phyloP scores from a whole-genome alignment of 306 rosid species.

The Cicer judaicum region DNA sequence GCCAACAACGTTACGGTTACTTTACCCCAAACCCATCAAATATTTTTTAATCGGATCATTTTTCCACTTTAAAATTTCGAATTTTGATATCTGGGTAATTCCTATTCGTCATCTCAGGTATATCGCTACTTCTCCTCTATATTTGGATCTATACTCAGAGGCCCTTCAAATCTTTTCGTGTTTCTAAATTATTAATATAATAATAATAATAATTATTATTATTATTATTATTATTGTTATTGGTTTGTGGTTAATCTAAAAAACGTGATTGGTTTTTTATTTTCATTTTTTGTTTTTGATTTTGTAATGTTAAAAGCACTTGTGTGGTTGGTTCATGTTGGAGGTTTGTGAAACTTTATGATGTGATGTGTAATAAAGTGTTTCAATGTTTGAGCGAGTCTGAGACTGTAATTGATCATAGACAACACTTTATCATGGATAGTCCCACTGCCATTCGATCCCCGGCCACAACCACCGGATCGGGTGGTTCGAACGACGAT shows the following conservation, averaged over 20 bases:
- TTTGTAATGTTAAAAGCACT: neutral
- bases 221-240: neutral
- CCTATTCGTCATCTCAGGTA: slow-evolving; percentile 47
- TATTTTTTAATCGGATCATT: slow-evolving; percentile 32
- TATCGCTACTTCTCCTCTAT: slow-evolving; percentile 32
- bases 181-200: neutral
- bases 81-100: slow-evolving; percentile 34
- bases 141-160: slow-evolving; percentile 42
- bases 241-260: slow-evolving; percentile 29
- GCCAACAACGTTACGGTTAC: neutral
- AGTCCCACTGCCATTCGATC: slow-evolving; percentile 61
- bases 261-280: slow-evolving; percentile 31
- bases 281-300: neutral
- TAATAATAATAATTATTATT: neutral
- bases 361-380: slow-evolving; percentile 66
- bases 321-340: neutral
- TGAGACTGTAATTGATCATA: slow-evolving; percentile 54
- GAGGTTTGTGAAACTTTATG: slow-evolving; percentile 40
- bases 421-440: slow-evolving; percentile 62
- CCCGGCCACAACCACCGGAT: slow-evolving; percentile 49
- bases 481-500: slow-evolving; percentile 61
- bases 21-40: slow-evolving; percentile 8
- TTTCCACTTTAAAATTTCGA: slow-evolving; percentile 34
- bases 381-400: slow-evolving; percentile 63
- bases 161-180: neutral